Percentiles rank a stretch among this genome's conserved stretches.
These are phyloP conservation scores for Erysimum pusillum DNA, from an alignment of 441 rosid genomes.

Conservation along the genomic window DNA sequence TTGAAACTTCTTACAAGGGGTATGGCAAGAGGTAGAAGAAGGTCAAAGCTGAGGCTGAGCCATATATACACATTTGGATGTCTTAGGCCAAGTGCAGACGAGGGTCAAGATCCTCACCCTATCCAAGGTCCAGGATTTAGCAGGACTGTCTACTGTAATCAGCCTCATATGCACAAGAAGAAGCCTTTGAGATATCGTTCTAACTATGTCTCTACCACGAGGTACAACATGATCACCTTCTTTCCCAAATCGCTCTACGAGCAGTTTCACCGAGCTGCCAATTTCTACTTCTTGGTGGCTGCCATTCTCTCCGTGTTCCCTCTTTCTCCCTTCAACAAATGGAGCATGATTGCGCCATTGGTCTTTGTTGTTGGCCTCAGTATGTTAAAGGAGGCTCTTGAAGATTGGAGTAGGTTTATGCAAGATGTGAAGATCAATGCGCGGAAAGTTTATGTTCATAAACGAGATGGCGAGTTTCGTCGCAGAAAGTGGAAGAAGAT, in stretches of 20 bases:
- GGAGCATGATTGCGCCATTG: slow-evolving; percentile 95
- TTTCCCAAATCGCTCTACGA: slow-evolving; percentile 92
- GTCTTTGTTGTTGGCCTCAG: slow-evolving; percentile 94
- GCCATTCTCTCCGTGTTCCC: slow-evolving; percentile 86
- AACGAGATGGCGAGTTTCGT: slow-evolving; percentile 67
- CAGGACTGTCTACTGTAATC: slow-evolving; percentile 79
- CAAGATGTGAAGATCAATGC: slow-evolving; percentile 91
- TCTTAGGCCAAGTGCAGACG: slow-evolving; percentile 69
- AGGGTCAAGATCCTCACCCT: slow-evolving; percentile 64
- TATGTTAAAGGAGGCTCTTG: slow-evolving; percentile 93
- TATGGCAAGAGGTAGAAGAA: slow-evolving; percentile 78
- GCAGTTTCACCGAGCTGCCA: slow-evolving; percentile 95
- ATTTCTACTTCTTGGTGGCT: slow-evolving; percentile 91
- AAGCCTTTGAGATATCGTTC: slow-evolving; percentile 80
- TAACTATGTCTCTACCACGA: slow-evolving; percentile 89
- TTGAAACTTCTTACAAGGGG: too few species aligned
- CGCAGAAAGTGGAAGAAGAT: slow-evolving; percentile 78
- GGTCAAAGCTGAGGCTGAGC: slow-evolving; percentile 72
- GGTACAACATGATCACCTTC: slow-evolving; percentile 79
- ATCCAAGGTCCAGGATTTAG: slow-evolving; percentile 77
- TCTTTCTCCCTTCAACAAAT: slow-evolving; percentile 82
- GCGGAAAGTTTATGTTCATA: slow-evolving; percentile 72
- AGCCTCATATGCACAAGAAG: slow-evolving; percentile 78
- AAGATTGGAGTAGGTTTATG: slow-evolving; percentile 95
- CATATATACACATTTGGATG: slow-evolving; percentile 86